Base-by-base conservation (phyloP, 208 protist species). In the Acanthamoeba castellanii region DNA sequence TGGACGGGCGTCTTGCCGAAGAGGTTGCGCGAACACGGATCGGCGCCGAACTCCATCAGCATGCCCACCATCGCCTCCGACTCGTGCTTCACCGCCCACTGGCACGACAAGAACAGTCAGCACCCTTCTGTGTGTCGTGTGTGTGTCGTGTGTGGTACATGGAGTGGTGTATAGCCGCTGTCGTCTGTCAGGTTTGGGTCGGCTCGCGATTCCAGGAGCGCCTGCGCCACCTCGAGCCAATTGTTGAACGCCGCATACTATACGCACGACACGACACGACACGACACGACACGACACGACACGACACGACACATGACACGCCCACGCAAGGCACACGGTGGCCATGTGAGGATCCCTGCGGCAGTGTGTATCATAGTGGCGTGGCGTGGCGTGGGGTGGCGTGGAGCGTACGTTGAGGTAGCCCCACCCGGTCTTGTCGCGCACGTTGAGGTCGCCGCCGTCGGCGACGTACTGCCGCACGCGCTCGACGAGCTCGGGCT, bases 1-100 rank as follows among this genome's bases (percentile, higher is more conserved):
- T 87, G 78, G 30, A 87, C 61, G 47, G 78, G 78, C 52, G 78
- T 87, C 50, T 87, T 87, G 78, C 78, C 78, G 34, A 87, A 87
- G 14, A 87, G 78, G 18, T 87, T 87, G 30, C 78, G 78, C 25
- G 78, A 87, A 37, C 78, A 87, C 52, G 78, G 78, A 34, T 87
- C 78, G n/a, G 78, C 78, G 11, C 78, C 78, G 13, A 47, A 87
- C 78, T 87, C 78, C 78, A 87, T 87, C 9, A 87, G 78, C 18
- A 87, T 5, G 18, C 50, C 52, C 78, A 87, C 78, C 78, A 87
- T 87, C 25, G 42, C 78, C 47, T 87, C 78, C 27, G 78, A 87
- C 32, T 87, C 78, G 78, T 87, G 78, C 52, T 87, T 87, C 27
- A 87, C 78, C 45, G 78, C 78, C 78, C 78, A 87, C 78, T 87